Percentiles rank a stretch among this genome's conserved stretches.
These are phyloP conservation scores for Spatholobus suberectus DNA, from an alignment of 306 rosid genomes.

Conservation along the genomic window DNA sequence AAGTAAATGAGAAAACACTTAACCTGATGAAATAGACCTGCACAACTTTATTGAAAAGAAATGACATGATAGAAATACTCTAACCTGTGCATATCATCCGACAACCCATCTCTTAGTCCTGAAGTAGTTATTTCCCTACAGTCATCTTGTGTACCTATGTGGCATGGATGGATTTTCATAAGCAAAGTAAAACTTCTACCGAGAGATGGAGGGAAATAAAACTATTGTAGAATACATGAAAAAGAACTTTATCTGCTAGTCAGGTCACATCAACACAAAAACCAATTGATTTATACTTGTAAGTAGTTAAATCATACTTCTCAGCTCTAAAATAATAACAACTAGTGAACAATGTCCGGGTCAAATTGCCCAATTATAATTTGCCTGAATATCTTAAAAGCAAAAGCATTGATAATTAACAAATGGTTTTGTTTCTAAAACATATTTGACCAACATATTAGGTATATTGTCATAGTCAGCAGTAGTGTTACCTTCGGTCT, in stretches of 20 bases:
- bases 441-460: slow-evolving; percentile 21
- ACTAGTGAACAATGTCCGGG: background rate
- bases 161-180: slow-evolving; percentile 39
- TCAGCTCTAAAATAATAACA: slow-evolving; percentile 14
- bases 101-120: slow-evolving; percentile 45
- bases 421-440: slow-evolving; percentile 16
- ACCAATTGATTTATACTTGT: slow-evolving; percentile 6
- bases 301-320: slow-evolving; percentile 16
- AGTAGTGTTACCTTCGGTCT: slow-evolving; percentile 50
- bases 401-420: slow-evolving; percentile 9
- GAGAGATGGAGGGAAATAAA: slow-evolving; percentile 22
- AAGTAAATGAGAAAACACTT: slow-evolving; percentile 14
- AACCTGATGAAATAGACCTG: background rate
- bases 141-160: slow-evolving; percentile 56
- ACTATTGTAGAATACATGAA: background rate
- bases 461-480: background rate
- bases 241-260: slow-evolving; percentile 21
- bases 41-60: slow-evolving; percentile 11
- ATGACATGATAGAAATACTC: slow-evolving; percentile 40
- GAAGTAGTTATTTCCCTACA: slow-evolving; percentile 40
- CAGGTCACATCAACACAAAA: slow-evolving; percentile 25
- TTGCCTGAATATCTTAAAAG: background rate
- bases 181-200: slow-evolving; percentile 24
- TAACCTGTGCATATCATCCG: slow-evolving; percentile 59
- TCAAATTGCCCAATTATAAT: slow-evolving; percentile 28